Base-by-base conservation (phyloP, 108 stramenopile genomes). In the Nitzschia sp. region DNA sequence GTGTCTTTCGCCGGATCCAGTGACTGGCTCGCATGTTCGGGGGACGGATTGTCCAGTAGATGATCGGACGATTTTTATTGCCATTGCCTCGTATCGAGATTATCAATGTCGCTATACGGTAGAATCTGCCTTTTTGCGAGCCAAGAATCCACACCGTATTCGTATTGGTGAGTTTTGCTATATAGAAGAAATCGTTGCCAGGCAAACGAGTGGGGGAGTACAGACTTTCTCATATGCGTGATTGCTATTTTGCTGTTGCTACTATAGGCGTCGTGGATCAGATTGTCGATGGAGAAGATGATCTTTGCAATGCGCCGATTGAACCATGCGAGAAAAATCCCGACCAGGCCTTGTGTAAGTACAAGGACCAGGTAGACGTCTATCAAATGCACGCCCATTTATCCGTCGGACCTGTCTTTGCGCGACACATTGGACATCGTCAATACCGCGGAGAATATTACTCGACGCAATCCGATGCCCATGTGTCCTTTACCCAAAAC, bases 391-490 rank as follows among this genome's bases (percentile, higher is more conserved):
- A 87, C 24, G 94, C 96, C 6, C 68, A 74, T n/a, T 45, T 91
- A 33, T 83, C 91, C 0, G 84, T 94, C 38, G 96, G 96, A 15
- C 96, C 96, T 2, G 92, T 95, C 8, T 92, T 95, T 68, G 96
- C 96, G 1, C 79, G 96, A 1, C 91, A 93, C 72, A 80, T 97
- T 60, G 93, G 93, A 29, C 76, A 92, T 78, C 81, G 96, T 6
- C 54, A 93, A 77, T 95, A 95, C 53, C 83, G 90, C 5, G 96
- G 95, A 6, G 96, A 98, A 77, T 95, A 95, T 56, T 98, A 96
- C 70, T 89, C 91, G 58, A 97, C 97, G 71, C 97, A 97, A 77
- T 83, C 86, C 13, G 98, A 98, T 84, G 94, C 96, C 5, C 97
- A 98, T 81, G 95, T 97, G 32, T 87, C 91, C 48, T 96, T 94